phyloP scores from a whole-genome alignment of 495 filamentous ascomycete species.

The Rhypophila decipiens region DNA sequence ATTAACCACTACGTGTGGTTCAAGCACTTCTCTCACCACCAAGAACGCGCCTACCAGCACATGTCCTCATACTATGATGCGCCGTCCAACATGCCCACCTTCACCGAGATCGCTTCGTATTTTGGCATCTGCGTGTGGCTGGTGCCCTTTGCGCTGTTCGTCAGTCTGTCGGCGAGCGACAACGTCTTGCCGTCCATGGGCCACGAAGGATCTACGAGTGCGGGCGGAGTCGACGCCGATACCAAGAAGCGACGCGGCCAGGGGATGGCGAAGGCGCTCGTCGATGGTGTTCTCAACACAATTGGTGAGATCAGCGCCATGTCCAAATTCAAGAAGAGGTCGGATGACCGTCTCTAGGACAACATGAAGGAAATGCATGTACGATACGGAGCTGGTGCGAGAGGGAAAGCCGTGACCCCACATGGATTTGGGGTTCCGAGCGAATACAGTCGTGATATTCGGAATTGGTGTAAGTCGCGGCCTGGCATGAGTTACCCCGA shows the following conservation, averaged over 20 bases:
- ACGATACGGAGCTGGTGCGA: too few species aligned
- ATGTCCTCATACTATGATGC: constrained; percentile 50
- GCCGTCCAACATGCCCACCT: constrained; percentile 62
- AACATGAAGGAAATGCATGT: too few species aligned
- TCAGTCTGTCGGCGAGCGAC: constrained; percentile 84
- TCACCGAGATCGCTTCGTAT: constrained; percentile 92
- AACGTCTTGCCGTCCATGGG: constrained; percentile 88
- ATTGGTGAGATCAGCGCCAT: constrained; percentile 65
- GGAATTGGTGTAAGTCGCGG: too few species aligned
- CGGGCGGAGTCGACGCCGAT: constrained; percentile 39
- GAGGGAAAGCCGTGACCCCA: too few species aligned
- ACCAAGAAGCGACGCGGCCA: constrained; percentile 52
- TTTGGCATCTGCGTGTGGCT: constrained; percentile 97
- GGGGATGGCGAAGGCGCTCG: constrained; percentile 84
- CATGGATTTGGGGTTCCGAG: too few species aligned
- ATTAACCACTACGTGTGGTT: constrained; percentile 98
- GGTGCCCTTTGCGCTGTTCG: constrained; percentile 91
- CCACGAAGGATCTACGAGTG: constrained; percentile 33
- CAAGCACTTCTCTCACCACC: constrained; percentile 72
- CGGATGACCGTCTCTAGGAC: constrained; percentile 27
- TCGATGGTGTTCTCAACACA: constrained; percentile 69
- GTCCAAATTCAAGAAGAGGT: constrained; percentile 58
- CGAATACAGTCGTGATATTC: too few species aligned
- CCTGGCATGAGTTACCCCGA: too few species aligned
- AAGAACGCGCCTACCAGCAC: constrained; percentile 37